Base-by-base conservation (phyloP, 495 filamentous ascomycete species). In the Lepraria neglecta region DNA sequence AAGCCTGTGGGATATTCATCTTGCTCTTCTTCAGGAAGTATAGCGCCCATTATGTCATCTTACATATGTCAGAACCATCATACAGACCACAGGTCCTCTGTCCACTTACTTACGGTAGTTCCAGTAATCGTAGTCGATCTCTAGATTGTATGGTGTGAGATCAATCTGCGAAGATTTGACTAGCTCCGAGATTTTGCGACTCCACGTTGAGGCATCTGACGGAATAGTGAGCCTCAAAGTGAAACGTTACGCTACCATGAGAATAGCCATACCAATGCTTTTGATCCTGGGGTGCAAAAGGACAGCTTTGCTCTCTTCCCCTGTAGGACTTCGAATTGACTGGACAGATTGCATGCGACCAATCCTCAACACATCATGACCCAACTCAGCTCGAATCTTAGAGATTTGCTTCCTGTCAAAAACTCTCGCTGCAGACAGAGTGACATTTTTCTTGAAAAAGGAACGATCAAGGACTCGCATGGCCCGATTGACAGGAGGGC, bases 81-180 rank as follows among this genome's bases (percentile, higher is more conserved):
- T 44, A 19, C 19, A 42, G 31, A 47, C 10, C 10, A 44, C 19
- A n/a, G 19, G 28, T 10, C 10, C 28, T 17, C 45, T 33, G 12
- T 30, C 33, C 66, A 68, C 61, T 28, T 59, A 70, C 74, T 62
- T 82, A 92, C 90, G 76, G 70, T 90, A 91, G 43, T 74, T 84
- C 91, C 91, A 99, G 71, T 91, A 86, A 60, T 84, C 77, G 75
- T 99, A 99, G 55, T 87, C 82, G 61, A 99, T 76, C 42, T 78
- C 69, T 43, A 99, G 74, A 48, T 85, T 78, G 70, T 87, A 97
- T 7, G 89, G 86, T 14, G 87, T 76, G 38, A 97, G 68, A 15
- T 77, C 76, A 43, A 96, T 70, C 38, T 86, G 80, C 62, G 86
- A 78, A 55, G 77, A 79, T 54, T 85, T 69, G 1, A 92, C 82